Conservation (phyloP, 2,329 filamentous ascomycete genomes). For the Cyphellophora attinorum region DNA sequence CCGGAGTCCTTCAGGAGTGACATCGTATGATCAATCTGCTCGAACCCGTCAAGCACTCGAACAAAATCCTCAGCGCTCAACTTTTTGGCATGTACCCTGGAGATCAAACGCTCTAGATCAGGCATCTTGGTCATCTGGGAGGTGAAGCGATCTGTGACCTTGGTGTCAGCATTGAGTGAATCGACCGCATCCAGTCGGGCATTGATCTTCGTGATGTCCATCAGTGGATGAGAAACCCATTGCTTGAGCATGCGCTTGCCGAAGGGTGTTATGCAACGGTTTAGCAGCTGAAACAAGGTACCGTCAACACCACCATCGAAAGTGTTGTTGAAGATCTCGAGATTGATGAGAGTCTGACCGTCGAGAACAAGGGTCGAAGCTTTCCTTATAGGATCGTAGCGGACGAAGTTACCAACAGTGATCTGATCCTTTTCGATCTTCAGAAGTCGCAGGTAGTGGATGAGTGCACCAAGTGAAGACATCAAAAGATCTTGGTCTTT, state of each 20-base stretch:
- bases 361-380: conserved; percentile 82
- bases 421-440: conserved; percentile 84
- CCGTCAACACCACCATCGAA: conserved; percentile 77
- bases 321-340: conserved; percentile 93
- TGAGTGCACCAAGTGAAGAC: conserved; percentile 80
- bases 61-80: conserved; percentile 90
- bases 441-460: conserved; percentile 75
- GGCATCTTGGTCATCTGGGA: conserved; percentile 84
- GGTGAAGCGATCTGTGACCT: conserved; percentile 76
- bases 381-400: conserved; percentile 90
- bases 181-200: conserved; percentile 91
- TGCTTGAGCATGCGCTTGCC: conserved; percentile 92
- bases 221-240: conserved; percentile 93
- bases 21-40: conserved; percentile 95
- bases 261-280: conserved; percentile 91
- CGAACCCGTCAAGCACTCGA: conserved; percentile 86
- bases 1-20: conserved; percentile 61
- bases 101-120: conserved; percentile 87
- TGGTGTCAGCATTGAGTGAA: conserved; percentile 73
- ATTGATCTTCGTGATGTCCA: conserved; percentile 79
- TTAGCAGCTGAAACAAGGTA: conserved; percentile 81
- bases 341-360: conserved; percentile 91
- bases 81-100: conserved; percentile 82
- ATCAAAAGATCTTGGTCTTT: conserved; percentile 73
- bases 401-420: conserved; percentile 80